Percentiles rank a stretch among this genome's conserved stretches.
Evolutionary conservation across 1,139 yeast species (phyloP).

Genomic region (Saccharomycopsis phalli): DNA sequence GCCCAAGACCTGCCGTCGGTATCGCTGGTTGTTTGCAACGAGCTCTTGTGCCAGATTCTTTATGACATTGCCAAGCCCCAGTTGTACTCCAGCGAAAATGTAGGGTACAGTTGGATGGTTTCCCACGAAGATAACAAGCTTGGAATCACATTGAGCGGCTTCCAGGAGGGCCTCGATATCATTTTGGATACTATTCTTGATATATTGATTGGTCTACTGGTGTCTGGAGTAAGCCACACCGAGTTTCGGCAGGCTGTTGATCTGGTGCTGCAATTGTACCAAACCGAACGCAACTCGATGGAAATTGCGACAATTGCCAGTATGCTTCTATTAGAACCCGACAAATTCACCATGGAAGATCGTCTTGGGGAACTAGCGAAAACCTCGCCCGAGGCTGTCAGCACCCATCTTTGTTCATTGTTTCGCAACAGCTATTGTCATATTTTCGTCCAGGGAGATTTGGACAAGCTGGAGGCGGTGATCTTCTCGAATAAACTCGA

Average conservation of each 20-base stretch:
- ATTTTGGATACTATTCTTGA: slow-evolving; percentile 25
- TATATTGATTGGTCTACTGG: slow-evolving; percentile 14
- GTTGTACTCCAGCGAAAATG: slow-evolving; percentile 42
- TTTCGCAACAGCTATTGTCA: slow-evolving; percentile 29
- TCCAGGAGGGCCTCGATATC: slow-evolving; percentile 30
- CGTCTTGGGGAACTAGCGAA: slow-evolving; percentile 50
- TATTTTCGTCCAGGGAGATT: slow-evolving; percentile 44
- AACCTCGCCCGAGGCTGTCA: slow-evolving; percentile 37
- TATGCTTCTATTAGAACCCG: slow-evolving; percentile 43
- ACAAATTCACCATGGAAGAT: slow-evolving; percentile 42
- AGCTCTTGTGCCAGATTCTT: slow-evolving; percentile 40
- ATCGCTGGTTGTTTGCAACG: slow-evolving; percentile 31
- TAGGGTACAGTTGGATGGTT: slow-evolving; percentile 48
- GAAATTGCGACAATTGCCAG: slow-evolving; percentile 39
- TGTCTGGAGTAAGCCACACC: slow-evolving; percentile 19
- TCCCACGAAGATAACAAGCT: slow-evolving; percentile 46
- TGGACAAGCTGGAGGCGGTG: slow-evolving; percentile 18
- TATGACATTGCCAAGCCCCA: slow-evolving; percentile 31
- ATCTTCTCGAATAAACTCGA: not conserved
- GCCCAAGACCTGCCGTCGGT: slow-evolving; percentile 29
- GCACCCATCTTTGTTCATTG: slow-evolving; percentile 25
- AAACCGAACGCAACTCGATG: slow-evolving; percentile 33
- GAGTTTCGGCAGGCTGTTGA: slow-evolving; percentile 1
- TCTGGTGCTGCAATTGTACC: slow-evolving; percentile 18
- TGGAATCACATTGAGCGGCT: slow-evolving; percentile 43